Evolutionary conservation across 1,284 basidiomycete genomes (phyloP).

Genomic region (Grifola frondosa): DNA sequence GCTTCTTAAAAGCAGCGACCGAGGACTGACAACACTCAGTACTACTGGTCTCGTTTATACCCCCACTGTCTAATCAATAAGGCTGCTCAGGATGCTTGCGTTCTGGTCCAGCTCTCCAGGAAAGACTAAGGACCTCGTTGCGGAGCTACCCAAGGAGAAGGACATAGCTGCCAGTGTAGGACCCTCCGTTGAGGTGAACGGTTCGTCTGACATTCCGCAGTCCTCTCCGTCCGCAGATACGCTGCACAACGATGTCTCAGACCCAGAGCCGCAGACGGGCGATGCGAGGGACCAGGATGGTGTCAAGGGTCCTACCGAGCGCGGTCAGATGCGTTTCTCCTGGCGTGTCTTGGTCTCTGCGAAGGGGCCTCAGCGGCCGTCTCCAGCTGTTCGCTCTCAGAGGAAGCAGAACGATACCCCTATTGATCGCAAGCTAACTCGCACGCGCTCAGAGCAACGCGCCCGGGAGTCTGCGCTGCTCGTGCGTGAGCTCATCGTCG

Average conservation of each 20-base stretch:
- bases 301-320: conserved; percentile 3
- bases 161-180: not conserved
- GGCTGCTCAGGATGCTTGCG: conserved; percentile 9
- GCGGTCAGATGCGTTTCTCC: conserved; percentile 25
- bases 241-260: not conserved
- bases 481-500: conserved; percentile 68
- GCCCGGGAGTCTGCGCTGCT: conserved; percentile 63
- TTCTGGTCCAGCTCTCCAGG: conserved; percentile 6
- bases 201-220: not conserved
- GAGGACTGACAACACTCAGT: too few species aligned
- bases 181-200: not conserved
- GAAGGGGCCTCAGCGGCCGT: conserved; percentile 29
- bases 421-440: conserved; percentile 20
- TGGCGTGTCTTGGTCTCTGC: conserved; percentile 23
- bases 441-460: conserved; percentile 51
- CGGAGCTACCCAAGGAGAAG: conserved; percentile 1
- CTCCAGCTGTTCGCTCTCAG: conserved; percentile 36
- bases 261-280: not conserved
- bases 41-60: too few species aligned
- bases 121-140: conserved; percentile 6
- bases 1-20: too few species aligned
- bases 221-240: not conserved
- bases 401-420: conserved; percentile 37
- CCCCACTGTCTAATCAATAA: too few species aligned
- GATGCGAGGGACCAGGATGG: too few species aligned